A percentile compares a stretch with the other conserved stretches of the same genome.
phyloP scores from a whole-genome alignment of 331 rosid genomes.

The Stylosanthes scabra region DNA sequence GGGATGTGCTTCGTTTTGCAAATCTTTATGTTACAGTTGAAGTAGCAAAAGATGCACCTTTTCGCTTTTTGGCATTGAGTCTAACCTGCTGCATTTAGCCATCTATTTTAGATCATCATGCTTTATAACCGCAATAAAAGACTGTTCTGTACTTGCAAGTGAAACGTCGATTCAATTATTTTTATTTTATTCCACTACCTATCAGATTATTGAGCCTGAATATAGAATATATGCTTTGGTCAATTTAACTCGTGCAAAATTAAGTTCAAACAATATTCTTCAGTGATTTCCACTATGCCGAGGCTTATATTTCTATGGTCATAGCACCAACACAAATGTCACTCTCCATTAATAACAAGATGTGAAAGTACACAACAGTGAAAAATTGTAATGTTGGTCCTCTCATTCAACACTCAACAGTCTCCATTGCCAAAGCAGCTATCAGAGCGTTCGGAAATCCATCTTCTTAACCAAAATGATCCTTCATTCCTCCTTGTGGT shows the following conservation, averaged over 20 bases:
- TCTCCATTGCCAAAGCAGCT: neutral
- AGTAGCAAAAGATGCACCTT: constrained; percentile 12
- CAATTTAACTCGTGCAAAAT: too few relatives aligned
- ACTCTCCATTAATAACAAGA: neutral
- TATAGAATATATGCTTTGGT: too few relatives aligned
- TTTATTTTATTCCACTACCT: neutral
- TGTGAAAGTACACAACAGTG: neutral
- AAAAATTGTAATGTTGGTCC: neutral
- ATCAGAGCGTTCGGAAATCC: neutral
- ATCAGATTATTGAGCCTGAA: too few relatives aligned
- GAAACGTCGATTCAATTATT: too few relatives aligned
- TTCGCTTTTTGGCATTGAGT: neutral
- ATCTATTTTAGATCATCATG: neutral
- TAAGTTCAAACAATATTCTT: too few relatives aligned
- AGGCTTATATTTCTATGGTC: neutral
- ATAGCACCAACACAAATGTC: neutral
- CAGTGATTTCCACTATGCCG: neutral
- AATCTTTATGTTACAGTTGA: neutral
- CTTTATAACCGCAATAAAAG: neutral
- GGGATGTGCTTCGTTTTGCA: neutral
- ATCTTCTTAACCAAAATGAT: too few relatives aligned
- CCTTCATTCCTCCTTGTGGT: neutral
- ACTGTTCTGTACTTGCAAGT: neutral
- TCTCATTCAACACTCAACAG: neutral
- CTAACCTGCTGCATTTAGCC: neutral